phyloP scores from a whole-genome alignment of 805 yeast species.

The Wickerhamomyces bovis region DNA sequence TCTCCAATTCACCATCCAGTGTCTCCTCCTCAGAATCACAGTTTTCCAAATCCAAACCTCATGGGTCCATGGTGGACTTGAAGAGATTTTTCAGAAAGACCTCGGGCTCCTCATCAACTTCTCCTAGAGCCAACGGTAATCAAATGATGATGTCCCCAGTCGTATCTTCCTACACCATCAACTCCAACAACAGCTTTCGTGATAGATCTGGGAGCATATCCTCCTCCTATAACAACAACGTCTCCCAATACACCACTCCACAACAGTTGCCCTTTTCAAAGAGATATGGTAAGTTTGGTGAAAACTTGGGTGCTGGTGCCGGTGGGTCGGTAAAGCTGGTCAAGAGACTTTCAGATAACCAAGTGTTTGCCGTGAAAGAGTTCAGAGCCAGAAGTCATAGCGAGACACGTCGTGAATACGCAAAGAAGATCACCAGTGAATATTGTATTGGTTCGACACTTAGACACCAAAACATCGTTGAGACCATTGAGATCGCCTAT shows the following conservation, averaged over 20 bases:
- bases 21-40: slow-evolving; percentile 20
- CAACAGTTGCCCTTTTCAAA: slow-evolving; percentile 54
- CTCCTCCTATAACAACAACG: slow-evolving; percentile 32
- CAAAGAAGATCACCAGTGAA: slow-evolving; percentile 89
- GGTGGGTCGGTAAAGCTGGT: slow-evolving; percentile 86
- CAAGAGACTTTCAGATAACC: slow-evolving; percentile 56
- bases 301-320: slow-evolving; percentile 89
- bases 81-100: slow-evolving; percentile 63
- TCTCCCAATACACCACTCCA: slow-evolving; percentile 33
- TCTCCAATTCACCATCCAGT: slow-evolving; percentile 24
- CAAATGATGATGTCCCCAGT: slow-evolving; percentile 16
- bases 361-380: slow-evolving; percentile 88
- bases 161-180: slow-evolving; percentile 11
- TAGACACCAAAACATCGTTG: slow-evolving; percentile 84
- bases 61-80: slow-evolving; percentile 74
- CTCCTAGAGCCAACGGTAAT: slow-evolving; percentile 5
- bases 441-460: slow-evolving; percentile 90
- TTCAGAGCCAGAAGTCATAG: slow-evolving; percentile 69
- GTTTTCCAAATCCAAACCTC: slow-evolving; percentile 49
- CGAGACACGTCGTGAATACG: slow-evolving; percentile 79
- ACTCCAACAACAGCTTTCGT: slow-evolving; percentile 9
- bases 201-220: slow-evolving; percentile 24
- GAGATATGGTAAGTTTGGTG: slow-evolving; percentile 77
- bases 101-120: slow-evolving; percentile 19
- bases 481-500: slow-evolving; percentile 85